These are phyloP conservation scores for Mycena sp. DNA, from an alignment of 1,284 basidiomycete species.

Conservation along the genomic window DNA sequence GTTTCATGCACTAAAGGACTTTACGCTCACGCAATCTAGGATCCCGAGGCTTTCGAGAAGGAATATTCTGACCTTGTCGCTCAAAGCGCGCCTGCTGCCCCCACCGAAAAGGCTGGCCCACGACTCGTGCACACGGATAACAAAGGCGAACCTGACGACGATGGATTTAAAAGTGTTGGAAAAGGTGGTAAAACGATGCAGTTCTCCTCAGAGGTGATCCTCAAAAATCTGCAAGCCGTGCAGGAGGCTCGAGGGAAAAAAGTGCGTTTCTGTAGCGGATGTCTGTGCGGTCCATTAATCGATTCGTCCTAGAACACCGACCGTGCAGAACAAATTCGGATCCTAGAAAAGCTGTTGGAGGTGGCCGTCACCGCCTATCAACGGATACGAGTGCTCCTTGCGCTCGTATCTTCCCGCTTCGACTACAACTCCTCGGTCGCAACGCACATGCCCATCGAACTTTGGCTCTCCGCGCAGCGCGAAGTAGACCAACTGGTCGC, in stretches of 20 bases:
- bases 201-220: slow-evolving; percentile 90
- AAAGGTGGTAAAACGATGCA: slow-evolving; percentile 89
- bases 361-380: slow-evolving; percentile 92
- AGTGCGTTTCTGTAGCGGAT: slow-evolving; percentile 55
- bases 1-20: background rate
- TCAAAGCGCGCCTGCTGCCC: slow-evolving; percentile 55
- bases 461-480: slow-evolving; percentile 89
- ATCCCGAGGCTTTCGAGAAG: slow-evolving; percentile 89
- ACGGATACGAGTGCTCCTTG: slow-evolving; percentile 93
- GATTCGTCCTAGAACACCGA: slow-evolving; percentile 85
- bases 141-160: slow-evolving; percentile 68
- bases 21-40: slow-evolving; percentile 56
- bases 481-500: slow-evolving; percentile 92
- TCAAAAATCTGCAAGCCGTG: slow-evolving; percentile 92
- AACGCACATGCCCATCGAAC: slow-evolving; percentile 91
- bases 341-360: slow-evolving; percentile 89
- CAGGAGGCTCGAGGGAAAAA: slow-evolving; percentile 98
- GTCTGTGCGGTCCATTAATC: slow-evolving; percentile 30
- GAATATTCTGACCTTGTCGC: slow-evolving; percentile 71
- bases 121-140: slow-evolving; percentile 44
- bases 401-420: slow-evolving; percentile 94
- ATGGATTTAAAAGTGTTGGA: slow-evolving; percentile 91
- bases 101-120: slow-evolving; percentile 45
- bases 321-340: slow-evolving; percentile 93
- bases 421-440: slow-evolving; percentile 94